Evolutionary conservation across 2,329 filamentous ascomycete species (phyloP).

Genomic region (Sordariomycetes sp.): DNA sequence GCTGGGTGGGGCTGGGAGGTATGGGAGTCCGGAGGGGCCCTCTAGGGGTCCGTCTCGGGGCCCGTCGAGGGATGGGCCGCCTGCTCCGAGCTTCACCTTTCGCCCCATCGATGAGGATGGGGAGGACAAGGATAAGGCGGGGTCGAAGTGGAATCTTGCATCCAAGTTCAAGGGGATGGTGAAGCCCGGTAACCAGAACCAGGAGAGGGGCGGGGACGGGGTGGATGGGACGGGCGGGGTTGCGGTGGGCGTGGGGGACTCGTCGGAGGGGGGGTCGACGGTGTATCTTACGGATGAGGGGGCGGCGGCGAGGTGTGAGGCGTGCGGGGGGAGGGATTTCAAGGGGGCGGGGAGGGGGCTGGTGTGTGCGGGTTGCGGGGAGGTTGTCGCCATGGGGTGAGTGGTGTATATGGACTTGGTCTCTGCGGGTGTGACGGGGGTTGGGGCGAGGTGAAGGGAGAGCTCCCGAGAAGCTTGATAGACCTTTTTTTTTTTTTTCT

Average conservation of each 20-base stretch:
- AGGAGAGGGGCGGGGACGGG: not conserved
- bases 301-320: constrained; percentile 30
- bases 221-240: not conserved
- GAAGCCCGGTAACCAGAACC: constrained; percentile 7
- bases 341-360: constrained; percentile 40
- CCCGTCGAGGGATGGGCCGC: constrained; percentile 13
- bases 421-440: too few species aligned
- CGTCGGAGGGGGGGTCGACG: not conserved
- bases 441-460: too few species aligned
- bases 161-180: constrained; percentile 9
- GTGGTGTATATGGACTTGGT: too few species aligned
- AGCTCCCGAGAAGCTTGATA: too few species aligned
- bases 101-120: constrained; percentile 27
- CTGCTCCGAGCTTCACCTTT: constrained; percentile 43
- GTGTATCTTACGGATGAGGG: constrained; percentile 22
- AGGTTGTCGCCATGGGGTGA: constrained; percentile 7
- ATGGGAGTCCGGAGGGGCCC: constrained; percentile 21
- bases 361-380: constrained; percentile 46
- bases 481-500: too few species aligned
- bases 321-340: constrained; percentile 50
- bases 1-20: constrained; percentile 18
- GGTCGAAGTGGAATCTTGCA: constrained; percentile 19
- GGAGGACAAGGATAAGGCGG: constrained; percentile 35
- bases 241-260: not conserved
- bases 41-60: constrained; percentile 11